Evolutionary conservation across 768 basidiomycete species (phyloP).

Genomic region (Termitomyces sp.): DNA sequence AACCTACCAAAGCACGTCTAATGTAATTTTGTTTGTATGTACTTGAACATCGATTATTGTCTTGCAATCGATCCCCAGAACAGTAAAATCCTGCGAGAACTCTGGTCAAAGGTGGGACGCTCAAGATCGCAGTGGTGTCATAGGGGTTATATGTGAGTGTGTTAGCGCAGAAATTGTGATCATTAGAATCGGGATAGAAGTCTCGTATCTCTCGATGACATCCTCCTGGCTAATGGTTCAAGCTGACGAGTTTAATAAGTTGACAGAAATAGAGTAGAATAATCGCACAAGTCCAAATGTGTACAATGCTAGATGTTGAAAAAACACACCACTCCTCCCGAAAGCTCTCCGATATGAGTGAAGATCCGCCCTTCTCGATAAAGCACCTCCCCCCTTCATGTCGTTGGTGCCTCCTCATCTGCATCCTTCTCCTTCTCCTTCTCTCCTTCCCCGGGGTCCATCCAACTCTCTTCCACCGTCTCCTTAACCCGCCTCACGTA

Average conservation of each 20-base stretch:
- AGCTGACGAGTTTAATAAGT: neutral
- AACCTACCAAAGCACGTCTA: conserved; percentile 6
- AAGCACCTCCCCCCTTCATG: neutral
- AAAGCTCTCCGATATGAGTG: neutral
- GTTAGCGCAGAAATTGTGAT: neutral
- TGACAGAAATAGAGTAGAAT: neutral
- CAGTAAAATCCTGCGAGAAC: too few relatives aligned
- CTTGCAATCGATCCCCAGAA: neutral
- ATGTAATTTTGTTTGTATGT: neutral
- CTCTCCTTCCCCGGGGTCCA: conserved; percentile 73
- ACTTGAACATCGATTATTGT: neutral
- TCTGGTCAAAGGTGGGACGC: too few relatives aligned
- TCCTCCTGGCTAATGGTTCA: neutral
- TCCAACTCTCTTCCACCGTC: conserved; percentile 94
- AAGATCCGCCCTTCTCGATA: neutral
- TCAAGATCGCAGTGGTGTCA: neutral
- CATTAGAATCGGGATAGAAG: neutral
- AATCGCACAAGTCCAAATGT: conserved; percentile 5
- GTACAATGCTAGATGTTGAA: neutral
- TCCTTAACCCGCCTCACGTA: conserved; percentile 90
- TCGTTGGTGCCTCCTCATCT: neutral
- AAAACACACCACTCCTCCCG: neutral
- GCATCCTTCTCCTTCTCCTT: conserved; percentile 12
- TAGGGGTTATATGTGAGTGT: neutral
- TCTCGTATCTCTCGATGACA: neutral